Percentiles rank a stretch among this genome's conserved stretches.
phyloP scores from a whole-genome alignment of 2,329 filamentous ascomycete species.

The Nemania bipapillata region DNA sequence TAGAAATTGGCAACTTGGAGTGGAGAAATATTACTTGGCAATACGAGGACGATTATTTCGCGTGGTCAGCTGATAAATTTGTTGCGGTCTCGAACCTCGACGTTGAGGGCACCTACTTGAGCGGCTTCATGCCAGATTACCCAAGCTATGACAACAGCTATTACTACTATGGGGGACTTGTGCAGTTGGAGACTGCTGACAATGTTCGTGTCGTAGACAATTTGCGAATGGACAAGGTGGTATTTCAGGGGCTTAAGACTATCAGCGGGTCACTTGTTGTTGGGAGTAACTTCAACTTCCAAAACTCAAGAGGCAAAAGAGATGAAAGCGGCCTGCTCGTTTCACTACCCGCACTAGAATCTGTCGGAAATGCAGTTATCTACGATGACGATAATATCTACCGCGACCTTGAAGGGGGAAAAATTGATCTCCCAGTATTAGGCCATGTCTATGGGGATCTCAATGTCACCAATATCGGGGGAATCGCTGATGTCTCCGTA shows the following conservation, averaged over 20 bases:
- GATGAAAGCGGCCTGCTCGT: background rate
- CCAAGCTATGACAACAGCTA: slow-evolving; percentile 8
- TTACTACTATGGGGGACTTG: slow-evolving; percentile 20
- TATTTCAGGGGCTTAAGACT: slow-evolving; percentile 12
- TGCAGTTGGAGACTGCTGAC: slow-evolving; percentile 11
- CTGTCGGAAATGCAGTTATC: slow-evolving; percentile 17
- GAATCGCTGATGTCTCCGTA: slow-evolving; percentile 7
- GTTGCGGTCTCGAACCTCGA: slow-evolving; percentile 16
- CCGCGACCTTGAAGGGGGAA: background rate
- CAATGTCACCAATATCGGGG: slow-evolving; percentile 13
- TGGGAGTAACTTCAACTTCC: slow-evolving; percentile 7
- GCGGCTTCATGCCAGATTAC: slow-evolving; percentile 25
- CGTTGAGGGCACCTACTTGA: slow-evolving; percentile 19
- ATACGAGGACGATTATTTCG: background rate
- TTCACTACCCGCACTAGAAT: slow-evolving; percentile 18
- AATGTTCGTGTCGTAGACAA: slow-evolving; percentile 25
- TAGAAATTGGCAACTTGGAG: slow-evolving; percentile 19
- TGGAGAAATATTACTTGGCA: slow-evolving; percentile 14
- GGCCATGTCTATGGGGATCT: slow-evolving; percentile 23
- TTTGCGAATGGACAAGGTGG: slow-evolving; percentile 16
- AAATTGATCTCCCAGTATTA: slow-evolving; percentile 15
- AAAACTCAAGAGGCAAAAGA: background rate
- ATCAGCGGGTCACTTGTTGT: slow-evolving; percentile 16
- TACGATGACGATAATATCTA: background rate
- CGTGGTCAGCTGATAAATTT: slow-evolving; percentile 13